Conservation (phyloP, 495 filamentous ascomycete species). For the Penicillium steckii region DNA sequence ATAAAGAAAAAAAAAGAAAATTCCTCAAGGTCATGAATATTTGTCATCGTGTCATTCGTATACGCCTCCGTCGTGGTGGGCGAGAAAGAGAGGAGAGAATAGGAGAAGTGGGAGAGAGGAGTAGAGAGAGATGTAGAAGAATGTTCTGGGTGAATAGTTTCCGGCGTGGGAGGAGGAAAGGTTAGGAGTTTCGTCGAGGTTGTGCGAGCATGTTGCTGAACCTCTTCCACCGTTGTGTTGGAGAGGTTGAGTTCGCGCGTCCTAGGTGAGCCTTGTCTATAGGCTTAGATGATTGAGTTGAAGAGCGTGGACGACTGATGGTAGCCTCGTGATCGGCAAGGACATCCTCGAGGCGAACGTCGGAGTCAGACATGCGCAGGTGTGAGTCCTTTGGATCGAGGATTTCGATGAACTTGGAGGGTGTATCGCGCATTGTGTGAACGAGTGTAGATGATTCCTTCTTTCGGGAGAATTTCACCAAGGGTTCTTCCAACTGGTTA, state of each 20-base stretch:
- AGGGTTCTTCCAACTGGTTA: no score
- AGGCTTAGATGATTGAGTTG: slow-evolving; percentile 37
- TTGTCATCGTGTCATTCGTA: slow-evolving; percentile 17
- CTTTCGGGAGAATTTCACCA: no score
- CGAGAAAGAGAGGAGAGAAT: background rate
- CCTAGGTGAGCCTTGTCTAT: slow-evolving; percentile 30
- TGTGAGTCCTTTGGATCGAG: slow-evolving; percentile 39
- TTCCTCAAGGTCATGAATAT: slow-evolving; percentile 8
- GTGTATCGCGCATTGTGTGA: slow-evolving; percentile 39
- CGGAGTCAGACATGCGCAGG: slow-evolving; percentile 37
- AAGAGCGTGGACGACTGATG: slow-evolving; percentile 40
- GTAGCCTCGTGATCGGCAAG: slow-evolving; percentile 47
- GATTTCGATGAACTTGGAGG: slow-evolving; percentile 49
- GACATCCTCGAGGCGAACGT: slow-evolving; percentile 50
- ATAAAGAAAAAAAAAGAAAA: background rate
- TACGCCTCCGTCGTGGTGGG: background rate
- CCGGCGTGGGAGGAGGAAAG: background rate
- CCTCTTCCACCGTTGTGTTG: slow-evolving; percentile 42
- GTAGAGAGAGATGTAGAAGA: background rate
- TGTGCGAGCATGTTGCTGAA: slow-evolving; percentile 37
- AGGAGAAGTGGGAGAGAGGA: background rate
- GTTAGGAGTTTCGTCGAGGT: slow-evolving; percentile 25
- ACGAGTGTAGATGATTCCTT: background rate
- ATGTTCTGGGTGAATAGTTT: background rate
- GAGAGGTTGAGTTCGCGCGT: slow-evolving; percentile 25